A percentile compares a stretch with the other conserved stretches of the same genome.
phyloP scores from a whole-genome alignment of 495 filamentous ascomycete species.

The Lasiosphaeris hirsuta region DNA sequence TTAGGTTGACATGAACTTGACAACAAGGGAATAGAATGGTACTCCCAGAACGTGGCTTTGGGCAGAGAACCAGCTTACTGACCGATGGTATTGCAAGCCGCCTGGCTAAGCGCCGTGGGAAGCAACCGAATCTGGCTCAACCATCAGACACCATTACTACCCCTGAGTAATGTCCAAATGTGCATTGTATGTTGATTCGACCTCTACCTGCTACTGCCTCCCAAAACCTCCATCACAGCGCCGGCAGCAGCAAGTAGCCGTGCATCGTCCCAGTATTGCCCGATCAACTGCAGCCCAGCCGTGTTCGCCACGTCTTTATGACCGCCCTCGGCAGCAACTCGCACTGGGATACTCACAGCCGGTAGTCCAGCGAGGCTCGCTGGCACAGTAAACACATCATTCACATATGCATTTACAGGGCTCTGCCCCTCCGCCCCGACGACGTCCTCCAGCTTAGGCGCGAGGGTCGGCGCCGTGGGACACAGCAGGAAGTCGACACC shows the following conservation, averaged over 20 bases:
- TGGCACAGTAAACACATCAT: conserved; percentile 94
- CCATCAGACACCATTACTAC: too few species aligned
- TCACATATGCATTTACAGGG: conserved; percentile 63
- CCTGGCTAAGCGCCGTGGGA: too few species aligned
- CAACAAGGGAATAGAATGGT: too few species aligned
- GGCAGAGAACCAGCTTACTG: too few species aligned
- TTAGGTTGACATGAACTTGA: too few species aligned
- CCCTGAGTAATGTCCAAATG: too few species aligned
- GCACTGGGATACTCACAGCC: conserved; percentile 78
- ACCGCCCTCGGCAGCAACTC: conserved; percentile 27
- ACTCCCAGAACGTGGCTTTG: too few species aligned
- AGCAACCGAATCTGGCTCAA: too few species aligned
- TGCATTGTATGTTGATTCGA: too few species aligned
- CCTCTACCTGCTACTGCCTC: background rate
- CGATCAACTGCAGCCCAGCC: conserved; percentile 83
- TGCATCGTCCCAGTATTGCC: conserved; percentile 86
- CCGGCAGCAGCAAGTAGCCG: conserved; percentile 56
- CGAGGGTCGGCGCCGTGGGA: conserved; percentile 76
- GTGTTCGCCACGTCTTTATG: conserved; percentile 26
- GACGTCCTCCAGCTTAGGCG: conserved; percentile 61
- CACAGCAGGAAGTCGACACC: conserved; percentile 84
- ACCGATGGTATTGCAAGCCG: too few species aligned
- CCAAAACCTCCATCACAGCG: conserved; percentile 33
- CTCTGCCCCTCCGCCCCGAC: conserved; percentile 30
- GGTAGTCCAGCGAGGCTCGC: conserved; percentile 91